A percentile compares a stretch with the other conserved stretches of the same genome.
Conservation (phyloP, 176 grass and related monocot genomes). For the Zea luxurians region DNA sequence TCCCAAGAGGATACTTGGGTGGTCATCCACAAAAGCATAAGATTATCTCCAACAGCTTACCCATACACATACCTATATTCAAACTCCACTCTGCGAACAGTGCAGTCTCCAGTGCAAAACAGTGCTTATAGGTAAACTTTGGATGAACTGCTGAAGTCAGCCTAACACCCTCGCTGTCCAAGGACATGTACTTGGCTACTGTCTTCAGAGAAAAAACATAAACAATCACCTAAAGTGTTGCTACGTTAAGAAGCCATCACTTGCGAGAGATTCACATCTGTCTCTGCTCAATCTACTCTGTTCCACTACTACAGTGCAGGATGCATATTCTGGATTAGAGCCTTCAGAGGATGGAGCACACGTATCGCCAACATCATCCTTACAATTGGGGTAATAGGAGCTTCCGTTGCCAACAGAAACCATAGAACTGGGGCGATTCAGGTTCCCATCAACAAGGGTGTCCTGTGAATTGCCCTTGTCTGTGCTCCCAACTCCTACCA, state of each 20-base stretch:
- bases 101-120: no score
- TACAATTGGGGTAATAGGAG: not conserved
- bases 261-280: slow-evolving; percentile 26
- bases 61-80: no score
- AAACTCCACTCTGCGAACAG: no score
- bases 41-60: not conserved
- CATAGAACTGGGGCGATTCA: not conserved
- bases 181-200: not conserved
- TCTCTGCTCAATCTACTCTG: slow-evolving; percentile 2
- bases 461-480: not conserved
- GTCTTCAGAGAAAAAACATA: slow-evolving; percentile 19
- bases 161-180: not conserved
- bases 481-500: not conserved
- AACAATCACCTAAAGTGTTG: slow-evolving; percentile 15
- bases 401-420: not conserved
- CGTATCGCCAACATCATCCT: not conserved
- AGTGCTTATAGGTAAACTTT: no score
- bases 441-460: not conserved
- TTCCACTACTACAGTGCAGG: not conserved
- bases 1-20: slow-evolving; percentile 2
- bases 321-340: not conserved
- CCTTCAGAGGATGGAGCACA: not conserved
- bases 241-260: slow-evolving; percentile 20
- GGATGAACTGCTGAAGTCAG: no score
- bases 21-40: not conserved